Conservation (phyloP, 2,329 filamentous ascomycete species). For the Tolypocladium guangdongense region DNA sequence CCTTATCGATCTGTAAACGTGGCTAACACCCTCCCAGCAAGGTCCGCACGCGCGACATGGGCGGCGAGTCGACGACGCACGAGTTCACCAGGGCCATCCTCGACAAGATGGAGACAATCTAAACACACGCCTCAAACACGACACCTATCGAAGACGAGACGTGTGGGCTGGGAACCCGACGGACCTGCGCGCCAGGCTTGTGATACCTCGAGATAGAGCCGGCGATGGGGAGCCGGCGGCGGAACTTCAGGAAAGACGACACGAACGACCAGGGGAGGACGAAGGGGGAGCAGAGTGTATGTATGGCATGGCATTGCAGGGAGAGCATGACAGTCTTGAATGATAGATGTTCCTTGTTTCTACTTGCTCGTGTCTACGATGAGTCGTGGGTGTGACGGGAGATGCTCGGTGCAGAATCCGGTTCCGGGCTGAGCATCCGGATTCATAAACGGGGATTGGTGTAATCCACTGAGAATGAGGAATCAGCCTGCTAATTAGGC, state of each 20-base stretch:
- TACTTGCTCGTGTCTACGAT: not conserved
- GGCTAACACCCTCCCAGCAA: slow-evolving; percentile 49
- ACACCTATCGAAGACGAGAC: slow-evolving; percentile 4
- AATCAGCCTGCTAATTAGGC: not conserved
- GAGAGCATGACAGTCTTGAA: slow-evolving; percentile 1
- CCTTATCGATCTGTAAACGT: not conserved
- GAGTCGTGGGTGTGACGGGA: not conserved
- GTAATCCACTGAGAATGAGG: not conserved
- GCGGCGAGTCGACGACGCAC: slow-evolving; percentile 77
- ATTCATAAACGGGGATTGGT: not conserved
- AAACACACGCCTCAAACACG: slow-evolving; percentile 19
- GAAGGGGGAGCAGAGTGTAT: not conserved
- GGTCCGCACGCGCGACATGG: slow-evolving; percentile 90
- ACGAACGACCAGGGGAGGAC: not conserved
- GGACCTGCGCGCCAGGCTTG: not conserved
- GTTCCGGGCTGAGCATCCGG: not conserved
- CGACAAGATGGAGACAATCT: slow-evolving; percentile 82
- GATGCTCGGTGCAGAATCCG: not conserved
- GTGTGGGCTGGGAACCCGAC: not conserved
- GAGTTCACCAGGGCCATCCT: slow-evolving; percentile 93
- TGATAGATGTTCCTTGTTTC: slow-evolving; percentile 3
- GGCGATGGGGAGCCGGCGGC: not conserved
- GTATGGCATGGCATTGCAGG: slow-evolving; percentile 6
- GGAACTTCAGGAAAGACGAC: not conserved
- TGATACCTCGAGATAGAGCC: not conserved